Base-by-base conservation (phyloP, 2,329 filamentous ascomycete genomes). In the Akanthomyces lecanii region DNA sequence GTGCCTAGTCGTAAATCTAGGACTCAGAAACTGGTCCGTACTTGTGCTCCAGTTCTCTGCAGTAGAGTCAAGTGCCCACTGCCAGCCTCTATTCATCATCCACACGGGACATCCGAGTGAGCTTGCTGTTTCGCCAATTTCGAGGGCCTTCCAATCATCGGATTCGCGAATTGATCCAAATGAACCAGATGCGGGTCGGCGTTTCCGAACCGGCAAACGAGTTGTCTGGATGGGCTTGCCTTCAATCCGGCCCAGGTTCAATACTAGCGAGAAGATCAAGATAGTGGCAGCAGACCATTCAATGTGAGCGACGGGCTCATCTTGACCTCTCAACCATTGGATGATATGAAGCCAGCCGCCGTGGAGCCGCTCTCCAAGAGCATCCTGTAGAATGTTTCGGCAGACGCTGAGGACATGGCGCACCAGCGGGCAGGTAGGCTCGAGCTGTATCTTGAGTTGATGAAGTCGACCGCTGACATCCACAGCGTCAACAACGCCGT, bases 321-420 rank as follows among this genome's bases (percentile, higher is more conserved):
- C 77, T 62, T 81, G 80, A 12, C 75, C 70, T 36, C 77, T 76
- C 47, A 91, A 77, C 90, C 90, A 94, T 65, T 86, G 84, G 75
- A 89, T 83, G 23, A 85, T 81, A 70, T 91, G 87, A 83, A 89
- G 90, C 89, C 90, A 93, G 2, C 83, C 85, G 11, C 87, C 81
- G 63, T 90, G 76, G 11, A 92, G 75, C 30, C 79, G 89, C 76
- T 79, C 88, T 65, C 76, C 85, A 47, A 83, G 79, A 0, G 81
- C 78, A 23, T 85, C 78, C 7, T 85, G 84, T 33, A 92, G 72
- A 40, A 89, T 81, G 66, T 88, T 86, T 63, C 83, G 83, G 70
- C 88, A 89, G 18, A 85, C 77, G 38, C 84, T 79, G 10, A 93
- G 76, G 10, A 87, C 77, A 61, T 80, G 85, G 33, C 78, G 79